Conservation (phyloP, 371 early-diverging fungal genomes). For the Saksenaea oblongispora region DNA sequence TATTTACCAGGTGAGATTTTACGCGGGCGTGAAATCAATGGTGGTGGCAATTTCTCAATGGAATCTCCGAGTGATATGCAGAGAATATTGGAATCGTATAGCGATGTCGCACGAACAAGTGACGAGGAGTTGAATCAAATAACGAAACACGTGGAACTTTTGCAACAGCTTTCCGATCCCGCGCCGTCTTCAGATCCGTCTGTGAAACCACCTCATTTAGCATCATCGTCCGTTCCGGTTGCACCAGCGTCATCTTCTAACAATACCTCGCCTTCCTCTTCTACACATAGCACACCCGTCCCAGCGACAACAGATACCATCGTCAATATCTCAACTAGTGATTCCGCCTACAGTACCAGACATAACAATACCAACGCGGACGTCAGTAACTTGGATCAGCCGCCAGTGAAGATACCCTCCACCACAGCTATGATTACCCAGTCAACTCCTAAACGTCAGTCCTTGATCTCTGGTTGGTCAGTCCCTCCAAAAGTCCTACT, state of each 20-base stretch:
- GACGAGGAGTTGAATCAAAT: constrained; percentile 15
- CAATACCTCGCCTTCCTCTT: background rate
- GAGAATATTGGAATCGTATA: constrained; percentile 12
- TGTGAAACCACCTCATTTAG: background rate
- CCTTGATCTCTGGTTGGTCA: constrained; percentile 51
- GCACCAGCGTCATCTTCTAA: background rate
- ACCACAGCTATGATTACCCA: constrained; percentile 1
- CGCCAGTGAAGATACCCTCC: constrained; percentile 6
- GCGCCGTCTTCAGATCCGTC: constrained; percentile 3
- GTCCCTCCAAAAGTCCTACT: constrained; percentile 70
- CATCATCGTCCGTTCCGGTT: background rate
- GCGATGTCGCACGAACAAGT: constrained; percentile 10
- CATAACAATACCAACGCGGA: background rate
- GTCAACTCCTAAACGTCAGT: constrained; percentile 20
- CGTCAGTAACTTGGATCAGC: background rate
- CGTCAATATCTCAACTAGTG: background rate
- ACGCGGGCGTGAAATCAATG: constrained; percentile 5
- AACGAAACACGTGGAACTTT: constrained; percentile 8
- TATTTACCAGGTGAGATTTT: background rate
- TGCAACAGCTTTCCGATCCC: constrained; percentile 11
- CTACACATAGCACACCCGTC: background rate
- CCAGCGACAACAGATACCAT: background rate
- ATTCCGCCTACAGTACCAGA: background rate
- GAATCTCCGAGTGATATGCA: background rate
- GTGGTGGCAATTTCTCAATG: background rate